Evolutionary conservation across 192 early-diverging fungal genomes (phyloP), one percentile per base, ranked within the genome.

Genomic region (Pilobolus umbonatus): DNA sequence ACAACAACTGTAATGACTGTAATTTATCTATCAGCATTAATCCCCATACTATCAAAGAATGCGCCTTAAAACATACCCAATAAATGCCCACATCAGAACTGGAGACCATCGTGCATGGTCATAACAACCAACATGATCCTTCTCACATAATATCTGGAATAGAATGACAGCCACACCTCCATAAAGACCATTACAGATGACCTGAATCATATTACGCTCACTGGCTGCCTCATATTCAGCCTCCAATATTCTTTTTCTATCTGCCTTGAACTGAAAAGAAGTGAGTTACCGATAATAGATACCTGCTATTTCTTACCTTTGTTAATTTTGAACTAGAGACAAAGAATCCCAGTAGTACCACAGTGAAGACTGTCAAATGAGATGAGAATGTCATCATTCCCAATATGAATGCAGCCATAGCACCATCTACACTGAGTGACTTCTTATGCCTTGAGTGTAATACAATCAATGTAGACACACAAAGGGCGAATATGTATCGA

Each of bases 371-470:
- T 19, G 70, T 57, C 43, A 78, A 78, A 28, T 80, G 74, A 51
- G 88, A 83, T 25, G 76, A 78, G 46, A 91, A 88, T 4, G 91
- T 92, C 22, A 76, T 68, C 38, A 95, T 61, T 7, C 90, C 91
- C 15, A 92, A 77, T 24, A 83, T 56, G 38, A 83, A 82, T 5
- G 93, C 91, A 35, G 84, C 89, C 7, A 78, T 10, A 4, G 86
- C 82, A 21, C 93, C 93, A 6, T 80, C 85, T 6, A 40, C 36
- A 4, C 85, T 76, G 39, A 95, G 78, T 2, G 91, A 92, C 35
- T 81, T 78, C 64, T 88, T 86, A 19, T 70, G 67, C 26, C 84
- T 70, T n/a, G 82, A 79, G 65, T 87, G 74, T 12, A 60, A 60
- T 10, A 75, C 79, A 21, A 89, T 58, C 19, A 73, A 42, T 4